These are phyloP conservation scores for Craterostigma plantagineum DNA, from an alignment of 257 asterid species.

Conservation along the genomic window DNA sequence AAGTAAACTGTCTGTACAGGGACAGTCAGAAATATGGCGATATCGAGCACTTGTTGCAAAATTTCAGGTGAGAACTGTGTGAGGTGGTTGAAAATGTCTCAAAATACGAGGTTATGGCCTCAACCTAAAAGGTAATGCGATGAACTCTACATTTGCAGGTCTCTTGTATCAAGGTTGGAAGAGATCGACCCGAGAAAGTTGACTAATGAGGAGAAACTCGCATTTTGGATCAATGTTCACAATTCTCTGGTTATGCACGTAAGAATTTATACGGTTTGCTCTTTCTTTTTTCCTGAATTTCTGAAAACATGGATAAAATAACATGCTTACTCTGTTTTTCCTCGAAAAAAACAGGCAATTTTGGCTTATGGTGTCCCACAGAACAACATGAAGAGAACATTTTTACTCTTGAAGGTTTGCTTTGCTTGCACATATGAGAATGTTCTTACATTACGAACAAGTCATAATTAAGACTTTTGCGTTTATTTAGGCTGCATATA, in stretches of 20 bases:
- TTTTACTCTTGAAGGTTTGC: slow-evolving; percentile 73
- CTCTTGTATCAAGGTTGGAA: slow-evolving; percentile 74
- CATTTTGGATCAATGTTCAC: slow-evolving; percentile 94
- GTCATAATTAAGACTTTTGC: background rate
- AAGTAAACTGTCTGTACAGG: slow-evolving; percentile 66
- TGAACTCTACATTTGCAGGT: slow-evolving; percentile 19
- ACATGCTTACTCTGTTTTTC: background rate
- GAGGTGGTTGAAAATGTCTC: background rate
- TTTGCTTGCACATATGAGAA: background rate
- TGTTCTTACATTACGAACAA: background rate
- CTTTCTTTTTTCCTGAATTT: background rate
- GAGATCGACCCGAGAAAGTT: slow-evolving; percentile 63
- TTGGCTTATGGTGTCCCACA: slow-evolving; percentile 94
- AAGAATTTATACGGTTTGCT: slow-evolving; percentile 8
- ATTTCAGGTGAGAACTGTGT: slow-evolving; percentile 37
- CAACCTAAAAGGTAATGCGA: background rate
- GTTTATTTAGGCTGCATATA: slow-evolving; percentile 74
- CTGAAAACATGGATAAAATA: background rate
- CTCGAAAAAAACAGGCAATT: slow-evolving; percentile 36
- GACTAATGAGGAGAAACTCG: slow-evolving; percentile 81
- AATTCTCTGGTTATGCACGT: slow-evolving; percentile 98
- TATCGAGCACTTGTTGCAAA: slow-evolving; percentile 49
- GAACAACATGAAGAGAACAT: slow-evolving; percentile 65
- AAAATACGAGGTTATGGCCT: background rate
- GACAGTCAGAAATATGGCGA: slow-evolving; percentile 65